Evolutionary conservation across 1,284 basidiomycete genomes (phyloP), one percentile per base, ranked within the genome.

Genomic region (Austropuccinia psidii): DNA sequence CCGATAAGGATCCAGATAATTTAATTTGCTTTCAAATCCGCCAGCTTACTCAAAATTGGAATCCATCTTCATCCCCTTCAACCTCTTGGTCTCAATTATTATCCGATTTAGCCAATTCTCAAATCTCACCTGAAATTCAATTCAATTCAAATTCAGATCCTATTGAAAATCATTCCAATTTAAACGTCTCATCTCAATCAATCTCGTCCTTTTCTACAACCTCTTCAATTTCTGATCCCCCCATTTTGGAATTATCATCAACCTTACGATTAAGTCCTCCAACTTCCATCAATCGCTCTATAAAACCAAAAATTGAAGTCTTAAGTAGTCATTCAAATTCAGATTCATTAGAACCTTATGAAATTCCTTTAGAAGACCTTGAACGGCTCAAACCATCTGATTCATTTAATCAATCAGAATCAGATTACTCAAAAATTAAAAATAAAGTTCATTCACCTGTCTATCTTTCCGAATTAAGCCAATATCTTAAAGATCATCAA

Each of bases 401-500:
- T 11, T 31, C 61, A 6, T 15, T 3, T 41, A 21, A 21, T 8
- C 41, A 64, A n/a, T 45, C 61, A 15, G 61, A 64, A 43, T 49
- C 35, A n/a, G 61, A 64, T 29, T 47, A 37, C 43, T 39, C 54
- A 3, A 54, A 57, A 43, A 41, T 49, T 15, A 70, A 70, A 24
- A 55, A 37, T 21, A 37, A 57, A 27, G 29, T 13, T 13, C 29
- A 27, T 21, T 35, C 35, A 13, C 68, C 55, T n/a, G 55, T 70
- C 39, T 70, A 60, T 39, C 39, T 70, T 2, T 24, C 24, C 29
- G 52, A 70, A 21, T 31, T 70, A n/a, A 45, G 41, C 9, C 17
- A 60, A 31, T 70, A 60, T 33, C 29, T 70, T 11, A 70, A 70
- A 39, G 68, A 70, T 33, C n/a, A 39, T 27, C 41, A 70, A 21